Conservation (phyloP, 2,329 filamentous ascomycete genomes). For the Fusarium fujikuroi region DNA sequence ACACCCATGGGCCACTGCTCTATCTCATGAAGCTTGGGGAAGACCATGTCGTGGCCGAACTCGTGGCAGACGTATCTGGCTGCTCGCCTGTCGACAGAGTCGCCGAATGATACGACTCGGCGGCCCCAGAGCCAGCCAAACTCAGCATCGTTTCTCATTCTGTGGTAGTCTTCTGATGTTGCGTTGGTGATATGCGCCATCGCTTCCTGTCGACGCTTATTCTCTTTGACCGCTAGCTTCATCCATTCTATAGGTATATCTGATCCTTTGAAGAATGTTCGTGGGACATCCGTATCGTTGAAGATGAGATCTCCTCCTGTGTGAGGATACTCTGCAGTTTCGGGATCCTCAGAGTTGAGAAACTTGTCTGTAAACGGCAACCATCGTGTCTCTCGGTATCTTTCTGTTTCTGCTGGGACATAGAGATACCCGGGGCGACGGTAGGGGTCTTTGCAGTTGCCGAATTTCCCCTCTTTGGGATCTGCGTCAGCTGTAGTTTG, state of each 20-base stretch:
- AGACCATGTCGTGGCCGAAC: slow-evolving; percentile 2
- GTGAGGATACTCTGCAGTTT: background rate
- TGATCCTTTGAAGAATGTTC: background rate
- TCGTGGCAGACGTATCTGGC: background rate
- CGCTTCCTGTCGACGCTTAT: background rate
- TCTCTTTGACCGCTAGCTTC: background rate
- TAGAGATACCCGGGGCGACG: background rate
- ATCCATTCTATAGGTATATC: slow-evolving; percentile 1
- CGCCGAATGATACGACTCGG: background rate
- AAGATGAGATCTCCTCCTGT: background rate
- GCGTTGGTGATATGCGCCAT: background rate
- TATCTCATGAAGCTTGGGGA: background rate
- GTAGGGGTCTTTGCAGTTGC: slow-evolving; percentile 4
- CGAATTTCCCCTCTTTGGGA: background rate
- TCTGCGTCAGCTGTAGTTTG: background rate
- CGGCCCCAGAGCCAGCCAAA: slow-evolving; percentile 9
- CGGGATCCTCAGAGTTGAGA: background rate
- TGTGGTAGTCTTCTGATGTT: background rate
- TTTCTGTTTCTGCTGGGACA: background rate
- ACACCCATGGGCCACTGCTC: slow-evolving; percentile 4
- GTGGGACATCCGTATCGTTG: background rate
- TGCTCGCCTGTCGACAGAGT: slow-evolving; percentile 4
- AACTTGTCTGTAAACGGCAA: background rate
- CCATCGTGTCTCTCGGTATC: slow-evolving; percentile 1
- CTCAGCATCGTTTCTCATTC: background rate